Conservation (phyloP, 768 basidiomycete species). For the Gautieria morchelliformis region DNA sequence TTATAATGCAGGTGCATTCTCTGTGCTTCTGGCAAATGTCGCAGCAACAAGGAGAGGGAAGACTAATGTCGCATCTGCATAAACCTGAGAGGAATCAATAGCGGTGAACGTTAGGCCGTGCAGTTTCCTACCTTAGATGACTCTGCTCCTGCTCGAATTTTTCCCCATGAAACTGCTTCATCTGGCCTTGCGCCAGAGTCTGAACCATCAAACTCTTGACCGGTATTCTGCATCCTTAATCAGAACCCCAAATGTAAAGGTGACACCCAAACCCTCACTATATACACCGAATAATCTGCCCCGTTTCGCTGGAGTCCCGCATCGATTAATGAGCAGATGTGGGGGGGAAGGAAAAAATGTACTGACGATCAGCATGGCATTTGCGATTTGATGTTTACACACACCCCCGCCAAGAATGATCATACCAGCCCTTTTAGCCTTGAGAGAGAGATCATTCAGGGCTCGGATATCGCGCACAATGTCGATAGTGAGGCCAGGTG, state of each 20-base stretch:
- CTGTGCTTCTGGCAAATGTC: slow-evolving; percentile 60
- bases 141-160: slow-evolving; percentile 81
- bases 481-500: slow-evolving; percentile 78
- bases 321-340: background rate
- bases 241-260: background rate
- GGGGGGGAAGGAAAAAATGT: background rate
- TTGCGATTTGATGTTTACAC: slow-evolving; percentile 99
- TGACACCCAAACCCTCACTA: slow-evolving; percentile 38
- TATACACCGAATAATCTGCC: slow-evolving; percentile 94
- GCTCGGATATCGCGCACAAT: slow-evolving; percentile 91
- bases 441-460: slow-evolving; percentile 82
- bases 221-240: slow-evolving; percentile 63
- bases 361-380: slow-evolving; percentile 94
- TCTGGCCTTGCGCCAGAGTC: slow-evolving; percentile 96
- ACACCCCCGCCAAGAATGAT: slow-evolving; percentile 96
- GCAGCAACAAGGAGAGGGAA: slow-evolving; percentile 94
- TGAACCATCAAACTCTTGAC: slow-evolving; percentile 98
- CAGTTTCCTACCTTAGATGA: slow-evolving; percentile 56
- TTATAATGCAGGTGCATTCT: background rate
- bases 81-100: slow-evolving; percentile 39
- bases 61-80: slow-evolving; percentile 93
- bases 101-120: slow-evolving; percentile 2
- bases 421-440: slow-evolving; percentile 92
- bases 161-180: slow-evolving; percentile 98
- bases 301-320: slow-evolving; percentile 70